These are phyloP conservation scores for Vigna nakashimae DNA, from an alignment of 306 rosid species.

Conservation along the genomic window DNA sequence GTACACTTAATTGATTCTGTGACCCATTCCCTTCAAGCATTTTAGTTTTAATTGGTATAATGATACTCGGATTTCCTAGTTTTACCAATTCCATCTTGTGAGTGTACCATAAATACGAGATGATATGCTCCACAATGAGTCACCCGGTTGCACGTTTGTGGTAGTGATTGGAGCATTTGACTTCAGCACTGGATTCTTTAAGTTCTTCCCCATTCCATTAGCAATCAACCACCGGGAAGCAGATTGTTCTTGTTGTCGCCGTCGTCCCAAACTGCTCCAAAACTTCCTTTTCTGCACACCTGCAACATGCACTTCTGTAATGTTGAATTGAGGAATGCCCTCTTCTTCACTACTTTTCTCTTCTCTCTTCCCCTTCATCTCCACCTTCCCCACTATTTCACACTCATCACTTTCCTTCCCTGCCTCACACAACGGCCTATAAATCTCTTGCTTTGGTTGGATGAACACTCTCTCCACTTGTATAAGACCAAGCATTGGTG, in stretches of 20 bases:
- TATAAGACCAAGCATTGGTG: constrained; percentile 88
- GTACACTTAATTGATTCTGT: neutral
- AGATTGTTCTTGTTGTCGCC: constrained; percentile 72
- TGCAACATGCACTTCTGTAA: constrained; percentile 80
- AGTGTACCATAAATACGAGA: constrained; percentile 68
- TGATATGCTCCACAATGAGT: constrained; percentile 86
- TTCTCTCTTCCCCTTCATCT: constrained; percentile 53
- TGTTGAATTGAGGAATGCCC: constrained; percentile 71
- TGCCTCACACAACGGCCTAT: constrained; percentile 56
- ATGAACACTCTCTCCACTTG: constrained; percentile 89
- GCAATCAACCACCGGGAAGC: constrained; percentile 96
- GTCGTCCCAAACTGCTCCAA: constrained; percentile 62
- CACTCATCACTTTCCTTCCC: constrained; percentile 48
- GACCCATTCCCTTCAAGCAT: no score
- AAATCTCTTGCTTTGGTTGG: constrained; percentile 80
- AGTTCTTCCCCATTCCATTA: constrained; percentile 84
- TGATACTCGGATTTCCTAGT: constrained; percentile 75
- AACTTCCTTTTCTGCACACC: constrained; percentile 73
- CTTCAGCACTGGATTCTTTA: constrained; percentile 66
- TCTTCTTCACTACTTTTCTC: constrained; percentile 60
- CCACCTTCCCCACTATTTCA: constrained; percentile 50
- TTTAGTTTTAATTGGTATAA: no score
- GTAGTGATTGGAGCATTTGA: constrained; percentile 52
- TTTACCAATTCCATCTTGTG: constrained; percentile 68
- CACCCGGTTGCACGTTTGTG: constrained; percentile 72